These are phyloP conservation scores for Oryza nivara DNA, from an alignment of 176 grass and related monocot species.

Conservation along the genomic window DNA sequence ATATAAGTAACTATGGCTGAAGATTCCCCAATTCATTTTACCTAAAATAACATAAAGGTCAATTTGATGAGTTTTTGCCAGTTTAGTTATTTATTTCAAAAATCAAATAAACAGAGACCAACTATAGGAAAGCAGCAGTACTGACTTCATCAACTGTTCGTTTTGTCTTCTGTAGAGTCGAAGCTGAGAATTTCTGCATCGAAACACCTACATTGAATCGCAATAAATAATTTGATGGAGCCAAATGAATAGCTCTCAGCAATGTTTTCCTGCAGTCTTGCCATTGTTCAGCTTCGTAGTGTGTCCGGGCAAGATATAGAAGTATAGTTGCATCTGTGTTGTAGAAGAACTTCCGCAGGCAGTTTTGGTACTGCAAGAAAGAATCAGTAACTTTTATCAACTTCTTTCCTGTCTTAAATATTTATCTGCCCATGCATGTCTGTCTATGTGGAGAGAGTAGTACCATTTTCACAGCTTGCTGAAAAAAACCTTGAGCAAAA, in stretches of 20 bases:
- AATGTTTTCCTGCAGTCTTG: constrained; percentile 96
- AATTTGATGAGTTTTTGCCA: constrained; percentile 1
- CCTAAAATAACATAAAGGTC: background rate
- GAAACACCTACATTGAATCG: constrained; percentile 89
- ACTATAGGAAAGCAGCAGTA: constrained; percentile 2
- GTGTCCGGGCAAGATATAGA: constrained; percentile 84
- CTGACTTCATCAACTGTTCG: constrained; percentile 85
- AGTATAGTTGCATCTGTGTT: constrained; percentile 90
- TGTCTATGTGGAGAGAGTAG: background rate
- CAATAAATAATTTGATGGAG: constrained; percentile 93
- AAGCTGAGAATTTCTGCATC: constrained; percentile 98
- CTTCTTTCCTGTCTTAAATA: background rate
- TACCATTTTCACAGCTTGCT: constrained; percentile 93
- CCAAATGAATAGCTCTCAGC: constrained; percentile 92
- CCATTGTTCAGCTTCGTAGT: constrained; percentile 98
- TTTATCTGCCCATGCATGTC: background rate
- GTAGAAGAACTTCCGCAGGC: constrained; percentile 85
- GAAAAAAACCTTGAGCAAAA: constrained; percentile 95
- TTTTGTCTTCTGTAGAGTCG: constrained; percentile 90
- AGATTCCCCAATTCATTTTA: background rate
- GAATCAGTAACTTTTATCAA: constrained; percentile 30
- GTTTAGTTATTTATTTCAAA: background rate
- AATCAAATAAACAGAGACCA: constrained; percentile 27
- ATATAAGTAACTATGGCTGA: background rate
- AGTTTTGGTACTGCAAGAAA: constrained; percentile 87